Evolutionary conservation across 352 stramenopile species (phyloP).

Genomic region (Pythium phragmiticola): DNA sequence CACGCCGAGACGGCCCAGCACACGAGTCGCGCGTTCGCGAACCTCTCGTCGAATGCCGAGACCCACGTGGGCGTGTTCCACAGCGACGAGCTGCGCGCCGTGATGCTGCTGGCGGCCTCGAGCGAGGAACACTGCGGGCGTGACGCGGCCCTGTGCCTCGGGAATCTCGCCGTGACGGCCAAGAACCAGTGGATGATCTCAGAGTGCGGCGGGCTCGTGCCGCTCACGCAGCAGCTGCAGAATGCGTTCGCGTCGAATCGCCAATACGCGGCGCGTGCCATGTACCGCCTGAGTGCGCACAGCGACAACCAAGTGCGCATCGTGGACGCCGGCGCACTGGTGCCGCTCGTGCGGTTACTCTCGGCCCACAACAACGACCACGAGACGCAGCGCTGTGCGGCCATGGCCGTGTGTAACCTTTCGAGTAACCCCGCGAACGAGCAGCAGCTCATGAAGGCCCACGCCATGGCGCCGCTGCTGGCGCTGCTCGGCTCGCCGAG

Average conservation of each 20-base stretch:
- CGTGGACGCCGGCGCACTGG: conserved; percentile 78
- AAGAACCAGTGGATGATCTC: conserved; percentile 91
- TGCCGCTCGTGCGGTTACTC: conserved; percentile 71
- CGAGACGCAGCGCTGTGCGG: conserved; percentile 74
- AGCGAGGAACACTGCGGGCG: conserved; percentile 85
- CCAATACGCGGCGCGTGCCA: conserved; percentile 79
- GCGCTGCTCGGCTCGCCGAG: conserved; percentile 44
- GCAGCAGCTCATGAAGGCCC: conserved; percentile 76
- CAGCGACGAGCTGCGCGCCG: conserved; percentile 64
- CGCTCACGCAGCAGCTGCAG: conserved; percentile 78
- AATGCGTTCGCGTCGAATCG: conserved; percentile 69
- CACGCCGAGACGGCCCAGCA: conserved; percentile 83
- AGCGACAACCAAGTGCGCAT: conserved; percentile 87
- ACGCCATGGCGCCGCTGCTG: conserved; percentile 66
- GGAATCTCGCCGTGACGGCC: conserved; percentile 91
- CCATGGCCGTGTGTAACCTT: conserved; percentile 89
- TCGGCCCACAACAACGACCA: conserved; percentile 25
- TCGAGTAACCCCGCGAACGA: conserved; percentile 71
- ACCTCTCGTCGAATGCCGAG: conserved; percentile 91
- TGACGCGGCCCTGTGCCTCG: conserved; percentile 91
- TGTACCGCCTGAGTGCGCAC: conserved; percentile 89
- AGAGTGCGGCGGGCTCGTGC: conserved; percentile 79
- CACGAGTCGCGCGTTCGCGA: conserved; percentile 88
- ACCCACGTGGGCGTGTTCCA: conserved; percentile 89
- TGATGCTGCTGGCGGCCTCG: conserved; percentile 74